Conservation (phyloP, 306 rosid genomes). For the Acacia acuminata region DNA sequence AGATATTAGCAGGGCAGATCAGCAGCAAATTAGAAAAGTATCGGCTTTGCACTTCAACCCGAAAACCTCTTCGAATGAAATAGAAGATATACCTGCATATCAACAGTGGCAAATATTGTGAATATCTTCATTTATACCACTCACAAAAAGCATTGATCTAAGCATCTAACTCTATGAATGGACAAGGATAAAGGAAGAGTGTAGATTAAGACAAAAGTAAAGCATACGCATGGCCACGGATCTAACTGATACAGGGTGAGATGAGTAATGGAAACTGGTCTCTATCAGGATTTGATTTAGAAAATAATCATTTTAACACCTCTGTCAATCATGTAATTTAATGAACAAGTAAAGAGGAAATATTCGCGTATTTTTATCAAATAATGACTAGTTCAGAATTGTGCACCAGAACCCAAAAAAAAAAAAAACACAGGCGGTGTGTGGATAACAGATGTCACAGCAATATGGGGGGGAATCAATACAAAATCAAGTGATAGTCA, state of each 20-base stretch:
- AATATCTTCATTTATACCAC: conserved; percentile 1
- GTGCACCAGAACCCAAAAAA: neutral
- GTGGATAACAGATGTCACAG: neutral
- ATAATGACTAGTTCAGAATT: neutral
- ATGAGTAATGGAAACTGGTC: neutral
- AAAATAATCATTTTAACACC: conserved; percentile 6
- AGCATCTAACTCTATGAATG: neutral
- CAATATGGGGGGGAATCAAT: neutral
- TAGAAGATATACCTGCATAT: conserved; percentile 42
- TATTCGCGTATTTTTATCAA: neutral
- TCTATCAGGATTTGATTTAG: neutral
- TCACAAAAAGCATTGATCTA: neutral
- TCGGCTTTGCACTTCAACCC: conserved; percentile 12
- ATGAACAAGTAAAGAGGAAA: conserved; percentile 13
- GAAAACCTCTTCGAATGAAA: conserved; percentile 14
- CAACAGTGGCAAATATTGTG: conserved; percentile 20
- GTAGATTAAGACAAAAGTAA: neutral
- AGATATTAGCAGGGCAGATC: neutral
- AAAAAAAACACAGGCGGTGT: neutral
- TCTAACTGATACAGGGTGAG: neutral
- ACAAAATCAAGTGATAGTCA: neutral
- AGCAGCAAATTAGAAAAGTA: conserved; percentile 25
- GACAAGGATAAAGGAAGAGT: neutral
- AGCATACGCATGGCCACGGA: neutral
- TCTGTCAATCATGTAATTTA: neutral